Evolutionary conservation across 2,329 filamentous ascomycete species (phyloP), one percentile per base, ranked within the genome.

Genomic region (Ophiosphaerella herpotricha): DNA sequence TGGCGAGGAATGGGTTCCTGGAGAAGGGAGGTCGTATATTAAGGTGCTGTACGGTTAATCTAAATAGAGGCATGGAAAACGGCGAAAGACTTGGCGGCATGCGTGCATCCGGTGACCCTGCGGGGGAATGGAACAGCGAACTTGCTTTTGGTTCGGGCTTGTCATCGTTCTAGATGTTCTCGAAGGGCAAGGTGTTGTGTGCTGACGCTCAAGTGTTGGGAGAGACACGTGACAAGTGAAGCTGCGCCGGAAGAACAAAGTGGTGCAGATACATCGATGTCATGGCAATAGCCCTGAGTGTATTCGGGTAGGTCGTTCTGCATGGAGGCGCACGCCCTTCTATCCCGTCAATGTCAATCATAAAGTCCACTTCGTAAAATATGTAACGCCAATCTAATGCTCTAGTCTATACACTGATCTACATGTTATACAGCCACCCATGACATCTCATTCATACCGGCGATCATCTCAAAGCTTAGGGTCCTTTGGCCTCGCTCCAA

Each of bases 401-500:
- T 46, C 32, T 41, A 24, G 23, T 43, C 35, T 48, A 13, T 54
- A 47, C 44, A 47, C 18, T 52, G 26, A 39, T 54, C 13, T 53
- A 53, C 54, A 58, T 29, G 7, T n/a, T 4, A 23, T 36, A 45
- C 39, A 12, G 16, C 34, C 39, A 12, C n/a, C 34, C 16, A 31
- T 39, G 32, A 38, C 35, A 21, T 42, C 14, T 23, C 29, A 7
- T 7, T 23, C 18, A 12, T 39, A 14, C n/a, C 13, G 14, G 7
- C 16, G 32, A 26, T 14, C 21, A n/a, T 7, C 32, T 58, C 48
- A 58, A 4, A 53, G 54, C 38, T 65, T 49, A 6, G 61, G 59
- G 12, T 65, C 57, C 14, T 57, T 51, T 3, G 62, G 62, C 42
- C 51, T 57, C 21, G 60, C 55, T 32, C 65, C 63, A 42, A 68